Evolutionary conservation across 345 rosid species (phyloP).

Genomic region (Camelina neglecta): DNA sequence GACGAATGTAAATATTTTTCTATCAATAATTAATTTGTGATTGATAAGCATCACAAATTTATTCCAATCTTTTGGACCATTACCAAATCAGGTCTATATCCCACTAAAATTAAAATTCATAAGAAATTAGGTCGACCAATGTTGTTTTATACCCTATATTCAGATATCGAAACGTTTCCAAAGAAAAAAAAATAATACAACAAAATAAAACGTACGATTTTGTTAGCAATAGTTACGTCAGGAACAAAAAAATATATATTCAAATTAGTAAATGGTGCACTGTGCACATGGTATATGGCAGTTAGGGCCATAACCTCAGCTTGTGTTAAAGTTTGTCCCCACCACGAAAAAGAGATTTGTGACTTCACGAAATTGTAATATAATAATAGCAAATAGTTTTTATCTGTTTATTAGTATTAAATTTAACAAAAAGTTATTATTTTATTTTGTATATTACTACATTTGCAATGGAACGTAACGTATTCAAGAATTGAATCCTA

Average conservation of each 20-base stretch:
- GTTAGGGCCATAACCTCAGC: conserved; percentile 51
- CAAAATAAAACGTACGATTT: conserved; percentile 7
- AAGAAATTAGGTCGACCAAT: not conserved
- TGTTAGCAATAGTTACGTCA: conserved; percentile 24
- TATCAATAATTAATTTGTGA: not conserved
- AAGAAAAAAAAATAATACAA: not conserved
- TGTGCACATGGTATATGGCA: conserved; percentile 46
- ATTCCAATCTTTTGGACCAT: not conserved
- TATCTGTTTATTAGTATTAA: too few species aligned
- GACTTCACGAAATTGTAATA: conserved; percentile 36
- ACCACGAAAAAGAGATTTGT: conserved; percentile 46
- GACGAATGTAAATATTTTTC: too few species aligned
- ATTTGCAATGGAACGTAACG: not conserved
- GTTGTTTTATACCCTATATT: too few species aligned
- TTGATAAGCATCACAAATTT: not conserved
- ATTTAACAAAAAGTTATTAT: not conserved
- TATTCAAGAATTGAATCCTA: not conserved
- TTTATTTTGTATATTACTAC: not conserved
- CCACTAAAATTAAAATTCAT: not conserved
- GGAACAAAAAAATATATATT: not conserved
- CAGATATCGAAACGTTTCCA: not conserved
- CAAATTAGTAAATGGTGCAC: conserved; percentile 41
- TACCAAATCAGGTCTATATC: not conserved
- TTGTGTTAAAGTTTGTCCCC: conserved; percentile 45
- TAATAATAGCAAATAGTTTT: conserved; percentile 19